Evolutionary conservation across 345 rosid genomes (phyloP).

Genomic region (Rubroshorea leprosula): DNA sequence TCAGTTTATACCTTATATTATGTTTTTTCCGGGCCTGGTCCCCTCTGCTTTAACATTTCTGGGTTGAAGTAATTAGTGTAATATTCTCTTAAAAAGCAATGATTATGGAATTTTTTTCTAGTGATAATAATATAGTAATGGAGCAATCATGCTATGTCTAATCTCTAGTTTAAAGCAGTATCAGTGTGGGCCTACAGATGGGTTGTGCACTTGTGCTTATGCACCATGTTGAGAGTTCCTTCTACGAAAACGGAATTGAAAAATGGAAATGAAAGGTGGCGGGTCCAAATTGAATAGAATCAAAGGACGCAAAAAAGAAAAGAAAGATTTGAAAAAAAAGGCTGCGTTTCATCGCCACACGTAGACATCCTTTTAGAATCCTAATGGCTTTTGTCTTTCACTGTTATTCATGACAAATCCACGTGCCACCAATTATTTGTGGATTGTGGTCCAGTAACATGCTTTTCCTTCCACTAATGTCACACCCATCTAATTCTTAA

Average conservation of each 20-base stretch:
- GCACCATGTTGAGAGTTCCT: neutral
- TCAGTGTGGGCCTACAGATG: neutral
- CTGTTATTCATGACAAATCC: neutral
- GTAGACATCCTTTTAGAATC: neutral
- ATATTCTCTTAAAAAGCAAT: conserved; percentile 12
- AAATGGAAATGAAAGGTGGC: conserved; percentile 13
- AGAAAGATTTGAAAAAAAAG: conserved; percentile 8
- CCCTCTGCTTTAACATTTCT: neutral
- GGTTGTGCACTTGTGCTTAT: neutral
- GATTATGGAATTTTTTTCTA: neutral
- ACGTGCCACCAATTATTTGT: neutral
- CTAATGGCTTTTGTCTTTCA: neutral
- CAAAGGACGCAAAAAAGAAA: conserved; percentile 3
- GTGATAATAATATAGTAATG: neutral
- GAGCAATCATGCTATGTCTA: neutral
- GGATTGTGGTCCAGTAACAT: neutral
- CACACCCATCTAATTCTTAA: neutral
- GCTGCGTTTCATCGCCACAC: conserved; percentile 16
- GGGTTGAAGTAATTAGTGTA: neutral
- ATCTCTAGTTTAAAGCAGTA: neutral
- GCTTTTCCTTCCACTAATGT: too few species aligned
- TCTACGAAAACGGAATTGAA: neutral
- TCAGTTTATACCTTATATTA: too few species aligned
- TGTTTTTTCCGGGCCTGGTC: neutral
- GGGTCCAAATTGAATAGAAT: conserved; percentile 13